phyloP scores from a whole-genome alignment of 305 asterid genomes.

The Solanum hybrid region DNA sequence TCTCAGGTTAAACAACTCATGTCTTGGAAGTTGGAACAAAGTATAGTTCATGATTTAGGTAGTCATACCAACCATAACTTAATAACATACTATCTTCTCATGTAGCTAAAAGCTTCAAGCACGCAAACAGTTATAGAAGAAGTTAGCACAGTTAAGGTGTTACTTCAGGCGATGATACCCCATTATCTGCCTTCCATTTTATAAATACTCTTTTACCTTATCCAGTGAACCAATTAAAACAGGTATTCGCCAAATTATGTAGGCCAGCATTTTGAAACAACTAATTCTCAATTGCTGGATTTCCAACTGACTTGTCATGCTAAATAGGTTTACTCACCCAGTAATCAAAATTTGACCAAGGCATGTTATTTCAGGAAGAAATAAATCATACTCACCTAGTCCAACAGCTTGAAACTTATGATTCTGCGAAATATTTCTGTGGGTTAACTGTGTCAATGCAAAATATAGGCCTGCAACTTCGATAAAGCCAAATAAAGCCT shows the following conservation, averaged over 20 bases:
- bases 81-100: not conserved
- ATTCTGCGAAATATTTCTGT: constrained; percentile 95
- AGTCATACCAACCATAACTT: not conserved
- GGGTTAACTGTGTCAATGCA: constrained; percentile 92
- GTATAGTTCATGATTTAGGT: not conserved
- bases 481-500: constrained; percentile 88
- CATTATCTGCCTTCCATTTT: not conserved
- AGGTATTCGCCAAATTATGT: not conserved
- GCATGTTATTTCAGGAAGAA: not conserved
- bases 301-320: not conserved
- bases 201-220: not conserved
- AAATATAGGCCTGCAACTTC: constrained; percentile 97
- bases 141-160: not conserved
- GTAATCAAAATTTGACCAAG: not conserved
- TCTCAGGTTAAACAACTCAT: not conserved
- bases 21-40: not conserved
- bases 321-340: not conserved
- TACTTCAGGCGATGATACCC: not conserved
- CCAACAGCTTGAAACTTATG: constrained; percentile 98
- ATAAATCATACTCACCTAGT: constrained; percentile 50
- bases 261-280: not conserved
- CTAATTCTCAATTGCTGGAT: not conserved
- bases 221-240: not conserved
- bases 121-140: not conserved
- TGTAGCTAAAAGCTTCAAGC: not conserved